Percentiles rank a stretch among this genome's conserved stretches.
Conservation (phyloP, 176 grass and related monocot genomes). For the Musa acuminata region DNA sequence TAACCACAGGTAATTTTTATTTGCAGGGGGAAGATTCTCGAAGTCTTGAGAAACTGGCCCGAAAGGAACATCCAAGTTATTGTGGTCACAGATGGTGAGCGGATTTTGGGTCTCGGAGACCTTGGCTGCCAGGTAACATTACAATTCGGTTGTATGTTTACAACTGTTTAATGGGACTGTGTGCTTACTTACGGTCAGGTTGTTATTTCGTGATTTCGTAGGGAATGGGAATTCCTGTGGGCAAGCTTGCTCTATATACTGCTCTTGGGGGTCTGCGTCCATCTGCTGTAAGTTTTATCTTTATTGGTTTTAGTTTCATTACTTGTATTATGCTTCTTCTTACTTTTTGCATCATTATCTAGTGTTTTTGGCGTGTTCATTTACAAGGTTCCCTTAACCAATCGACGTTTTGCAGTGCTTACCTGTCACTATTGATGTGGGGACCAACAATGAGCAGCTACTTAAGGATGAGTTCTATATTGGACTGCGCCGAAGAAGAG, state of each 20-base stretch:
- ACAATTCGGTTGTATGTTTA: not conserved
- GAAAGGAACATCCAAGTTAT: slow-evolving; percentile 97
- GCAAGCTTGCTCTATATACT: slow-evolving; percentile 93
- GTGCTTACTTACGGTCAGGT: not conserved
- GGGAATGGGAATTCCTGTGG: slow-evolving; percentile 99
- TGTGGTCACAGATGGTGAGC: slow-evolving; percentile 87
- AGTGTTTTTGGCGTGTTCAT: not conserved
- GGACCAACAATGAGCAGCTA: slow-evolving; percentile 80
- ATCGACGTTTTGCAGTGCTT: slow-evolving; percentile 40
- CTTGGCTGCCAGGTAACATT: slow-evolving; percentile 81
- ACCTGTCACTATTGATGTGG: slow-evolving; percentile 88
- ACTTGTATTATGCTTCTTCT: not conserved
- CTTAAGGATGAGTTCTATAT: slow-evolving; percentile 92
- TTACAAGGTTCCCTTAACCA: not conserved
- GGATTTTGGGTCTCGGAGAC: slow-evolving; percentile 93
- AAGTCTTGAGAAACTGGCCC: slow-evolving; percentile 90
- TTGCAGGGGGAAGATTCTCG: slow-evolving; percentile 75
- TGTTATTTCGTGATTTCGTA: slow-evolving; percentile 35
- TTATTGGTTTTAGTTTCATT: not conserved
- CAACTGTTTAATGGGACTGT: not conserved
- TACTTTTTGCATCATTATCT: not conserved
- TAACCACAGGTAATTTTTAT: slow-evolving; percentile 15
- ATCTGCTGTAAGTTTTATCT: slow-evolving; percentile 83
- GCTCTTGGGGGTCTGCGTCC: slow-evolving; percentile 90
- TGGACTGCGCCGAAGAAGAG: slow-evolving; percentile 64